Evolutionary conservation across 176 grass and related monocot genomes (phyloP), one percentile per base, ranked within the genome.

Genomic region (barley (Hordeum vulgare)): DNA sequence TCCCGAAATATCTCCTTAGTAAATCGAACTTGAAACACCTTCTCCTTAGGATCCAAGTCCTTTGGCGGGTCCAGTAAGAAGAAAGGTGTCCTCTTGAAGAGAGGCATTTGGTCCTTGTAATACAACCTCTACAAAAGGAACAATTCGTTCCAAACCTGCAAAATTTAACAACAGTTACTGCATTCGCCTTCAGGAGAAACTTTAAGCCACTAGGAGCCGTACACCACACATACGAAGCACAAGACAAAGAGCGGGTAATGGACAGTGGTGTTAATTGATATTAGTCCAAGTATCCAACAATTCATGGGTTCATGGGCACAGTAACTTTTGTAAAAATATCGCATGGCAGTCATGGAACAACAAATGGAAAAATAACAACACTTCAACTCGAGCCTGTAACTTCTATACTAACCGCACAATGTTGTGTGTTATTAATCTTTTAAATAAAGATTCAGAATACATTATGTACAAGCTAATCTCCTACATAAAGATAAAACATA

Each of bases 1-100:
- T 95, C 88, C 56, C 66, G 51, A 45, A 98, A 95, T 70, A 98
- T 86, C 89, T 98, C 95, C 87, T 93, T 95, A 21, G 92, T 98
- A 81, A 95, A 91, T 31, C 93, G 80, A 80, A 91, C 59, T 91
- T 91, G 89, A 75, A 90, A 95, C 71, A 98, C 90, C 56, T 69
- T 62, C 28, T 95, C 92, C 13, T 93, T 81, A 45, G 90, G 77
- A 81, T 98, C 86, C 86, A 93, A 81, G 70, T 95, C 83, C 36
- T 93, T 62, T 26, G 90, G 95, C 63, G 82, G 79, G 25, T 85
- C 87, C 59, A 88, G 29, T 74, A 98, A 84, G 85, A 76, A 29
- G 61, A 98, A 93, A 27, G 81, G 65, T 20, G 76, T 88, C 85
- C 87, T 94, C 79, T 93, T 98, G 35, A 90, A 79, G 13, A 98